Conservation (phyloP, 1,284 basidiomycete genomes). For the Ganoderma resinaceum region DNA sequence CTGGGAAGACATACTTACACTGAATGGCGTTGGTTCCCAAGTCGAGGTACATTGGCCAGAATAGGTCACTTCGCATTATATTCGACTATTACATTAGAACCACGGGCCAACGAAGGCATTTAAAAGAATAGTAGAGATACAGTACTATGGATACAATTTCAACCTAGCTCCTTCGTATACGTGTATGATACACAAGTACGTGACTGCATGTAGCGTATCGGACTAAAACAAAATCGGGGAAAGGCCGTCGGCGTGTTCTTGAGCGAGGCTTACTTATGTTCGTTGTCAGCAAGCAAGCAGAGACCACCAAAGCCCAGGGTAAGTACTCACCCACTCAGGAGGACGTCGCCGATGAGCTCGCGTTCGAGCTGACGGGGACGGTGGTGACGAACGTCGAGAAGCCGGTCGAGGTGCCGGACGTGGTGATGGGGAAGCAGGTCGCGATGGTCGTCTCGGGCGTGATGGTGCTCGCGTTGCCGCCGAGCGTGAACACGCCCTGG, state of each 20-base stretch:
- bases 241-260: background rate
- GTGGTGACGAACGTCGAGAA: background rate
- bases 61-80: background rate
- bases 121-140: background rate
- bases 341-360: background rate
- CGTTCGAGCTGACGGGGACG: background rate
- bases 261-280: background rate
- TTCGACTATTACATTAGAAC: background rate
- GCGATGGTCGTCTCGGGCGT: background rate
- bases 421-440: background rate
- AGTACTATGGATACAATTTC: background rate
- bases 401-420: background rate
- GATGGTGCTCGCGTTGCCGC: background rate
- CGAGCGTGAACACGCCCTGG: conserved; percentile 1
- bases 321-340: background rate
- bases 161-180: background rate
- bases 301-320: background rate
- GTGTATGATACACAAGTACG: background rate
- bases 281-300: background rate
- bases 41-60: no score
- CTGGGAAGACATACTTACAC: no score
- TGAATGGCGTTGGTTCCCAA: no score
- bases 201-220: background rate
- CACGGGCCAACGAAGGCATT: background rate
- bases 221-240: background rate